Percentiles rank a stretch among this genome's conserved stretches.
Conservation (phyloP, 495 filamentous ascomycete species). For the Aspergillus hancockii region DNA sequence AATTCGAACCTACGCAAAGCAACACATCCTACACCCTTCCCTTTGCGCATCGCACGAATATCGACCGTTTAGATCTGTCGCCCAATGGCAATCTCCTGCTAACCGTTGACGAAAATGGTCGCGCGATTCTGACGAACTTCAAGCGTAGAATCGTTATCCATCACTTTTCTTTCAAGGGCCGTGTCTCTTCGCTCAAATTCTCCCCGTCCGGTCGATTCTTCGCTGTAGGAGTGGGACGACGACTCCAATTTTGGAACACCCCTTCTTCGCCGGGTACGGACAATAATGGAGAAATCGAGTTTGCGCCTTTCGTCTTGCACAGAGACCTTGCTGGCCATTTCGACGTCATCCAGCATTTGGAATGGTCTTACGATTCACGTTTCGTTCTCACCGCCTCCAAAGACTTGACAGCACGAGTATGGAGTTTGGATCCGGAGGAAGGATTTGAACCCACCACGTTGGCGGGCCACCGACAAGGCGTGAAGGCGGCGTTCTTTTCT, state of each 20-base stretch:
- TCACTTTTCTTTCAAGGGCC: slow-evolving; percentile 89
- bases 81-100: slow-evolving; percentile 89
- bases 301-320: slow-evolving; percentile 90
- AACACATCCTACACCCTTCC: slow-evolving; percentile 96
- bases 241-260: slow-evolving; percentile 93
- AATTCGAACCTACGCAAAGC: slow-evolving; percentile 42
- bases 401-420: slow-evolving; percentile 90
- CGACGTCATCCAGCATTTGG: slow-evolving; percentile 77
- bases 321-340: slow-evolving; percentile 85
- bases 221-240: slow-evolving; percentile 78
- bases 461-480: slow-evolving; percentile 83
- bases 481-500: slow-evolving; percentile 89
- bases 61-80: slow-evolving; percentile 80
- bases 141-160: slow-evolving; percentile 81
- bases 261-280: slow-evolving; percentile 79
- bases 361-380: slow-evolving; percentile 93
- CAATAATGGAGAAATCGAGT: slow-evolving; percentile 82
- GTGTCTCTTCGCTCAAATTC: slow-evolving; percentile 82
- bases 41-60: slow-evolving; percentile 91
- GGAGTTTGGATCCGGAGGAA: slow-evolving; percentile 85
- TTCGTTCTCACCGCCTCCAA: slow-evolving; percentile 91
- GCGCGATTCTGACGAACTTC: slow-evolving; percentile 87
- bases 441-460: slow-evolving; percentile 87
- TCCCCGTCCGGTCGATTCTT: slow-evolving; percentile 90
- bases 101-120: slow-evolving; percentile 91